Percentiles rank a stretch among this genome's conserved stretches.
Evolutionary conservation across 805 yeast species (phyloP).

Genomic region (Pichia phayaonensis): DNA sequence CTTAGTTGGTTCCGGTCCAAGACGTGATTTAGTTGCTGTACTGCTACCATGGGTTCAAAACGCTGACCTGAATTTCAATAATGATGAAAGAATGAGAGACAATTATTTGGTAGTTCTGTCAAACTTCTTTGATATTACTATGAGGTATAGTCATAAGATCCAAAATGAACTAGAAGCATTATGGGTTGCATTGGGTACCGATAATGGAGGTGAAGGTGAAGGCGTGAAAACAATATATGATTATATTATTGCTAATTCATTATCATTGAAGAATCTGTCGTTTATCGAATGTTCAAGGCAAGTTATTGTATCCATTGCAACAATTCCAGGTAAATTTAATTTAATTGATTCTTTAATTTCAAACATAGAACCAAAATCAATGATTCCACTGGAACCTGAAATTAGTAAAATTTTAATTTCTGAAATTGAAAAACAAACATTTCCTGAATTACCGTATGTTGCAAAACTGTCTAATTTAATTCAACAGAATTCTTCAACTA

Average conservation of each 20-base stretch:
- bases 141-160: conserved; percentile 62
- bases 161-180: conserved; percentile 88
- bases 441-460: conserved; percentile 52
- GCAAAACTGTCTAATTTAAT: conserved; percentile 59
- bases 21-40: conserved; percentile 74
- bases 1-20: conserved; percentile 46
- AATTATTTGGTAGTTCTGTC: conserved; percentile 60
- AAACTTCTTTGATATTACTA: conserved; percentile 79
- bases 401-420: conserved; percentile 11
- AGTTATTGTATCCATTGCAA: conserved; percentile 69
- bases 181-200: conserved; percentile 91
- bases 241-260: conserved; percentile 58
- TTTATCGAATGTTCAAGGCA: conserved; percentile 78
- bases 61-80: conserved; percentile 46
- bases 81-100: conserved; percentile 22
- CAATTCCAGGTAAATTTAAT: conserved; percentile 40
- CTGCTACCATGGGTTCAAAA: conserved; percentile 90
- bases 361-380: conserved; percentile 73
- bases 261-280: conserved; percentile 59
- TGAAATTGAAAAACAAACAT: conserved; percentile 8
- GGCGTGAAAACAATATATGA: conserved; percentile 68
- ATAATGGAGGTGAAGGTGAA: conserved; percentile 36
- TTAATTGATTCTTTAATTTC: conserved; percentile 55
- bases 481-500: conserved; percentile 35
- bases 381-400: conserved; percentile 55